Evolutionary conservation across 306 rosid genomes (phyloP).

Genomic region (Citrullus colocynthis): DNA sequence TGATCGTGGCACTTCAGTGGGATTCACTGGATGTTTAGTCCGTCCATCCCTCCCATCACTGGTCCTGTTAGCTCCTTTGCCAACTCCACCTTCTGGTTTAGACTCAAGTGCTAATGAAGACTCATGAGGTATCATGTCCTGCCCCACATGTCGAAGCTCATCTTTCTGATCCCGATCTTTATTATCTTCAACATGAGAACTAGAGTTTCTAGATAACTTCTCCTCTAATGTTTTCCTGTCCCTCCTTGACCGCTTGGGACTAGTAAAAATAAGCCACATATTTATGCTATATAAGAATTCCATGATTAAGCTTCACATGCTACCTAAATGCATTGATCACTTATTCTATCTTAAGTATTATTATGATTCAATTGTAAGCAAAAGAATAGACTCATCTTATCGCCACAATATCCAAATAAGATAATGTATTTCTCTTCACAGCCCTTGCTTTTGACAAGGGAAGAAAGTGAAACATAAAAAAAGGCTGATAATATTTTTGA

Average conservation of each 20-base stretch:
- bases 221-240: slow-evolving; percentile 42
- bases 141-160: slow-evolving; percentile 9
- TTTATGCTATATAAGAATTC: not conserved
- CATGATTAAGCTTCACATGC: not conserved
- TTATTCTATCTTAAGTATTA: not conserved
- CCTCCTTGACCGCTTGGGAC: slow-evolving; percentile 76
- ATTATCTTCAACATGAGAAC: slow-evolving; percentile 23
- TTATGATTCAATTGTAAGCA: not conserved
- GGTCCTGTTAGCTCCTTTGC: slow-evolving; percentile 32
- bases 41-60: slow-evolving; percentile 21
- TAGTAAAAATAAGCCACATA: slow-evolving; percentile 18
- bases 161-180: slow-evolving; percentile 32
- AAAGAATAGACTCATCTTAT: not conserved
- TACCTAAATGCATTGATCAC: not conserved
- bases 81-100: slow-evolving; percentile 24
- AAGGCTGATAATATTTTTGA: not conserved
- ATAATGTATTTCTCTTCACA: not conserved
- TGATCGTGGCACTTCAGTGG: slow-evolving; percentile 36
- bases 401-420: not conserved
- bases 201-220: slow-evolving; percentile 20
- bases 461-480: not conserved
- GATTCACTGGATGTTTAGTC: slow-evolving; percentile 30
- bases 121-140: slow-evolving; percentile 28
- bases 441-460: not conserved
- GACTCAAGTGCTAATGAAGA: slow-evolving; percentile 18